Percentiles rank a stretch among this genome's conserved stretches.
These are phyloP conservation scores for Nitzschia sp. DNA, from an alignment of 108 stramenopile species.

Conservation along the genomic window DNA sequence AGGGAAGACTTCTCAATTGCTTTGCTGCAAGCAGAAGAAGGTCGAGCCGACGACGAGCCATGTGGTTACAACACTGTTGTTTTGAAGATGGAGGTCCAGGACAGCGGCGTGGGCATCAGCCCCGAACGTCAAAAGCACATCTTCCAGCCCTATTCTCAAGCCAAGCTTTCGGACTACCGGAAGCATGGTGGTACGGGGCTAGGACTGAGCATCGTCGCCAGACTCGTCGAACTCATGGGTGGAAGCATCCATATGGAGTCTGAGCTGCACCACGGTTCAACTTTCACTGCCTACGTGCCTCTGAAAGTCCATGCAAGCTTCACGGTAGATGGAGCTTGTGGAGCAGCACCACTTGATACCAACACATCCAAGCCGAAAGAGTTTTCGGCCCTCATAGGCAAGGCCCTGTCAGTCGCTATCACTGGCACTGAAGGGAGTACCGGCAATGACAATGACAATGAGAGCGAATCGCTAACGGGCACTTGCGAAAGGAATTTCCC, in stretches of 20 bases:
- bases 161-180: slow-evolving; percentile 34
- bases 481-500: background rate
- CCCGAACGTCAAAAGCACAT: slow-evolving; percentile 22
- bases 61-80: background rate
- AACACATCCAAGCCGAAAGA: background rate
- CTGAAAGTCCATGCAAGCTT: background rate
- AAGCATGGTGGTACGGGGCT: slow-evolving; percentile 43
- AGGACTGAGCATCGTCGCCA: slow-evolving; percentile 29
- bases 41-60: background rate
- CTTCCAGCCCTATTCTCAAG: slow-evolving; percentile 37
- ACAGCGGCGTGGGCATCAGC: slow-evolving; percentile 44
- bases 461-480: background rate
- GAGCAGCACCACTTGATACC: background rate
- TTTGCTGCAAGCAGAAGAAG: slow-evolving; percentile 1
- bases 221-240: slow-evolving; percentile 29
- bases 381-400: background rate
- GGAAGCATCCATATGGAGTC: slow-evolving; percentile 23
- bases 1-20: background rate
- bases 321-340: background rate
- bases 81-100: slow-evolving; percentile 11
- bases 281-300: slow-evolving; percentile 22
- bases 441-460: background rate
- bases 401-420: background rate
- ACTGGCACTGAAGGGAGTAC: too few species aligned
- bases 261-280: slow-evolving; percentile 5